Evolutionary conservation across 768 basidiomycete genomes (phyloP).

Genomic region (Pleurotus tuber-regium): DNA sequence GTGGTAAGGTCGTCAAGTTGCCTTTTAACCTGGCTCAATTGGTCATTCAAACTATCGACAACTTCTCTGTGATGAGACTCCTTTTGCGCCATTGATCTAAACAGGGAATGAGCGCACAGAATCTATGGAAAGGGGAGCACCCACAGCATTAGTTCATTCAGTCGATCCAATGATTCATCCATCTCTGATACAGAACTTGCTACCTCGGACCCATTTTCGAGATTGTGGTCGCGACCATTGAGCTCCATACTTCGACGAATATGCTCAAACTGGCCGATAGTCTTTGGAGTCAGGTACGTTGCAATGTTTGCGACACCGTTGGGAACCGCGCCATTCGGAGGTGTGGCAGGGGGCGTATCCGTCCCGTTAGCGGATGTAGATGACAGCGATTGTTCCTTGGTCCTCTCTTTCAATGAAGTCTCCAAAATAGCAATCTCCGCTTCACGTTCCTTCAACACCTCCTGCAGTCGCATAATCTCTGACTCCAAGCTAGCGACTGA

Average conservation of each 20-base stretch:
- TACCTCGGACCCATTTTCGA: constrained; percentile 36
- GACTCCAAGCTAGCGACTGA: constrained; percentile 85
- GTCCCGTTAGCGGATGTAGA: constrained; percentile 13
- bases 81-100: constrained; percentile 95
- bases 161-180: constrained; percentile 72
- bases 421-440: constrained; percentile 85
- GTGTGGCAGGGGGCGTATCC: constrained; percentile 12
- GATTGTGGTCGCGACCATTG: constrained; percentile 37
- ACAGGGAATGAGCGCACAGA: constrained; percentile 14
- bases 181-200: constrained; percentile 42
- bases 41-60: constrained; percentile 67
- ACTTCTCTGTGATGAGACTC: constrained; percentile 85
- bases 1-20: constrained; percentile 81
- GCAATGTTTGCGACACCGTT: constrained; percentile 18
- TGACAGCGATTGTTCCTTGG: constrained; percentile 22
- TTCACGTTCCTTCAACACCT: constrained; percentile 88
- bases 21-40: constrained; percentile 67
- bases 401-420: constrained; percentile 39
- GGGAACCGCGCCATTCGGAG: constrained; percentile 16
- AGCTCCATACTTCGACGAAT: constrained; percentile 64
- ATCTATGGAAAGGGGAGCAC: constrained; percentile 24
- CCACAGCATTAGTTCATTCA: constrained; percentile 93
- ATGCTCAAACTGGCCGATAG: constrained; percentile 70
- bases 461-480: constrained; percentile 94
- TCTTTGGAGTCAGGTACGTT: constrained; percentile 63